These are phyloP conservation scores for Rugosomyces carneus DNA, from an alignment of 1,284 basidiomycete genomes.

Conservation along the genomic window DNA sequence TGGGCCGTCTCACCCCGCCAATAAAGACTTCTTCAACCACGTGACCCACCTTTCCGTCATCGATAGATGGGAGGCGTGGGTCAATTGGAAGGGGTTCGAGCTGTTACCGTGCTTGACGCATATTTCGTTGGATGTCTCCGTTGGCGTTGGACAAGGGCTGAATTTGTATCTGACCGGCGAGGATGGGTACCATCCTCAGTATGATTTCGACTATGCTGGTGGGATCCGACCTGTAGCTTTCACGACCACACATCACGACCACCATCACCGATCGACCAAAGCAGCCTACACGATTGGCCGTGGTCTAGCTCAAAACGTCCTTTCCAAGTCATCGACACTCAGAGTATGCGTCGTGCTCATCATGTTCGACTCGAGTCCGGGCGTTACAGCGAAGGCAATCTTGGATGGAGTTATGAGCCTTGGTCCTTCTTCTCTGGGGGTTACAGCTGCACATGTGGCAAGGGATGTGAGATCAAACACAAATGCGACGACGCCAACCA, in stretches of 20 bases:
- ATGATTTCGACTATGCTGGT: no score
- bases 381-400: slow-evolving; percentile 13
- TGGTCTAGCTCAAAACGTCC: slow-evolving; percentile 3
- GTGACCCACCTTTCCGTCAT: slow-evolving; percentile 33
- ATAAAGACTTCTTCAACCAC: slow-evolving; percentile 24
- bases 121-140: slow-evolving; percentile 26
- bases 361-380: slow-evolving; percentile 22
- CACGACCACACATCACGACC: no score
- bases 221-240: no score
- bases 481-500: no score
- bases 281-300: neutral
- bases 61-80: slow-evolving; percentile 35
- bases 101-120: slow-evolving; percentile 25
- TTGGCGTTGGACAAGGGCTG: slow-evolving; percentile 11
- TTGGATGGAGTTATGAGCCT: neutral
- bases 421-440: neutral
- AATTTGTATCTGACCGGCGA: no score
- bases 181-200: no score
- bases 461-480: no score
- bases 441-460: no score
- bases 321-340: slow-evolving; percentile 16
- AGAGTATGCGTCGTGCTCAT: slow-evolving; percentile 25
- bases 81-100: slow-evolving; percentile 25
- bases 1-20: slow-evolving; percentile 14
- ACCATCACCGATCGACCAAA: no score